Conservation (phyloP, 768 basidiomycete genomes). For the Amanita rimosa region DNA sequence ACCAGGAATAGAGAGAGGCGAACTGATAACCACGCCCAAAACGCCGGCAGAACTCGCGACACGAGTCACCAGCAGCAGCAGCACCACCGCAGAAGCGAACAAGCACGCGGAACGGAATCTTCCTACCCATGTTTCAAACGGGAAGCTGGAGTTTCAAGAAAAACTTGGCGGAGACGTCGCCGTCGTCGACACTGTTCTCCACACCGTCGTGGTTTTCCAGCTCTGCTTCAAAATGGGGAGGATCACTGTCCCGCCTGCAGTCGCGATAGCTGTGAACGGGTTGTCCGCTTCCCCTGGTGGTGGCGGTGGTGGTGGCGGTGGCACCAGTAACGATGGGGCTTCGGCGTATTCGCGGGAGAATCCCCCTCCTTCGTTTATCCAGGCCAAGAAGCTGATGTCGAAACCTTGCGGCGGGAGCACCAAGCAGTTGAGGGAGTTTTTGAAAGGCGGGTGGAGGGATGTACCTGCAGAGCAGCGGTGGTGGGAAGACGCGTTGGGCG, state of each 20-base stretch:
- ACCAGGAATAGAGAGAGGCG: too few species aligned
- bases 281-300: constrained; percentile 29
- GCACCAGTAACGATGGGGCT: constrained; percentile 6
- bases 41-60: not conserved
- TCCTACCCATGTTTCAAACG: too few species aligned
- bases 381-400: constrained; percentile 26
- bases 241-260: constrained; percentile 60
- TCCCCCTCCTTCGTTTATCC: constrained; percentile 38
- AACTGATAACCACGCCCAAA: constrained; percentile 12
- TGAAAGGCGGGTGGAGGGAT: constrained; percentile 51
- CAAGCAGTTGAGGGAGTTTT: constrained; percentile 31
- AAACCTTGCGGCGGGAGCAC: constrained; percentile 22
- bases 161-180: constrained; percentile 17
- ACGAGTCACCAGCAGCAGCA: too few species aligned
- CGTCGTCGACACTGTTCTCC: constrained; percentile 42
- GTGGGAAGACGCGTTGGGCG: constrained; percentile 56
- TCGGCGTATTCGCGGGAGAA: constrained; percentile 23
- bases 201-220: constrained; percentile 55
- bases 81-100: too few species aligned
- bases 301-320: too few species aligned
- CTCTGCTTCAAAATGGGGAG: constrained; percentile 61
- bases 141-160: too few species aligned
- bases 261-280: constrained; percentile 52
- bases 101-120: too few species aligned
- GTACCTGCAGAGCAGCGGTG: constrained; percentile 47